phyloP scores from a whole-genome alignment of 139 green algal genomes.

The Volvox africanus region DNA sequence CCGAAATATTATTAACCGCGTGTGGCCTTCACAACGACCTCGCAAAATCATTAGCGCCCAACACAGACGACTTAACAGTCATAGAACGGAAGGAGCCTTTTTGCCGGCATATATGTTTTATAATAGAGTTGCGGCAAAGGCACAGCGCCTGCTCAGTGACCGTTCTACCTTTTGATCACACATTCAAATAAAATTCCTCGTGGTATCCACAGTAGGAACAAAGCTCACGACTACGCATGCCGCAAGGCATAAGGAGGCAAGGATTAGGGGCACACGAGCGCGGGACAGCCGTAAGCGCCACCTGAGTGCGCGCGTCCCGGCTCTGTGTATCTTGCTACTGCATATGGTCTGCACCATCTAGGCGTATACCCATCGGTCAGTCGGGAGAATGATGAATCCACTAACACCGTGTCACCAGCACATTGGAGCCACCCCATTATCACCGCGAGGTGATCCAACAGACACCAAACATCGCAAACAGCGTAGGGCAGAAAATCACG shows the following conservation, averaged over 20 bases:
- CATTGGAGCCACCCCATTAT: too few species aligned
- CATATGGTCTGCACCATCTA: not conserved
- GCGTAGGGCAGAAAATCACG: too few species aligned
- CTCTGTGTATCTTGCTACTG: not conserved
- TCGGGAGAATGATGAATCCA: too few species aligned
- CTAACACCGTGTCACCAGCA: too few species aligned
- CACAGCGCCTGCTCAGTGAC: not conserved
- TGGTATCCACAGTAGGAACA: not conserved
- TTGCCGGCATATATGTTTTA: not conserved
- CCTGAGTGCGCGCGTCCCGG: slow-evolving; percentile 3
- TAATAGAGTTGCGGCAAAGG: slow-evolving; percentile 13
- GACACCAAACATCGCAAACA: too few species aligned
- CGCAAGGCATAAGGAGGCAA: slow-evolving; percentile 18
- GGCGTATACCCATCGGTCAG: too few species aligned
- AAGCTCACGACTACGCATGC: not conserved
- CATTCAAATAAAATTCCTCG: not conserved
- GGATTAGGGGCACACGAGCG: not conserved
- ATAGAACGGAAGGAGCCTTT: slow-evolving; percentile 4
- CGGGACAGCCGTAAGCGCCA: slow-evolving; percentile 3
- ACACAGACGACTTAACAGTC: not conserved
- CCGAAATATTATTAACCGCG: not conserved
- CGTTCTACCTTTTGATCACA: not conserved
- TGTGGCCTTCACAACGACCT: not conserved
- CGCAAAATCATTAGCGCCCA: not conserved
- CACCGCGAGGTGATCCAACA: too few species aligned